Evolutionary conservation across 148 eudicot genomes (phyloP), one percentile per base, ranked within the genome.

Genomic region (Silene latifolia): DNA sequence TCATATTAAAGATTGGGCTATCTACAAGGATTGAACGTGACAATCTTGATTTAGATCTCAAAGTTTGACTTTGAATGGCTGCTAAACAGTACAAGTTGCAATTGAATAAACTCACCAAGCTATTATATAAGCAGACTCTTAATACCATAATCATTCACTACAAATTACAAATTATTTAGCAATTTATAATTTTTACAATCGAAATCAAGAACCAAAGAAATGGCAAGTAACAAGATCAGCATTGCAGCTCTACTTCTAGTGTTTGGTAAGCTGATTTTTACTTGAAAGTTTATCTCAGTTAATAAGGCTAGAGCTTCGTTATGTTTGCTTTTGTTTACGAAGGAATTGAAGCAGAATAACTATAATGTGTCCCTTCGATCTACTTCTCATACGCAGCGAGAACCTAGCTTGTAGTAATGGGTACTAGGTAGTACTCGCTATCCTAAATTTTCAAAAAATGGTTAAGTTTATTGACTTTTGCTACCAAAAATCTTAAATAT

Each of bases 191-290:
- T 1, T 4, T 51, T 0, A 2, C 56, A 39, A 39, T 1, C 56
- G 1, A 51, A 51, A 5, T 39, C 44, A 39, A 39, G 44, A 39
- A 39, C 9, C 8, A n/a, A 35, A 58, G 15, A 19, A 5, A 77
- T 77, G 79, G 69, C 65, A 19, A 61, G 62, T 4, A 69, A 70
- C 47, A 77, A 53, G 62, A 47, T 77, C 32, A 70, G 8, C 17
- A 48, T 44, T 61, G 68, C 27, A 24, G 60, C 73, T 69, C 51
- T 77, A n/a, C 69, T 77, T 63, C 15, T 76, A 15, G 46, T 76
- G 21, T 67, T 76, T 15, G 78, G 78, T 76, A 59, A 44, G 59
- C 59, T 62, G 1, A 8, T 23, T 53, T 1, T 12, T 9, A 51
- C 17, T 14, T 14, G 2, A 13, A 13, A 12, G 5, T 51, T 51